Evolutionary conservation across 2,329 filamentous ascomycete species (phyloP), one percentile per base, ranked within the genome.

Genomic region (Talaromyces piceae): DNA sequence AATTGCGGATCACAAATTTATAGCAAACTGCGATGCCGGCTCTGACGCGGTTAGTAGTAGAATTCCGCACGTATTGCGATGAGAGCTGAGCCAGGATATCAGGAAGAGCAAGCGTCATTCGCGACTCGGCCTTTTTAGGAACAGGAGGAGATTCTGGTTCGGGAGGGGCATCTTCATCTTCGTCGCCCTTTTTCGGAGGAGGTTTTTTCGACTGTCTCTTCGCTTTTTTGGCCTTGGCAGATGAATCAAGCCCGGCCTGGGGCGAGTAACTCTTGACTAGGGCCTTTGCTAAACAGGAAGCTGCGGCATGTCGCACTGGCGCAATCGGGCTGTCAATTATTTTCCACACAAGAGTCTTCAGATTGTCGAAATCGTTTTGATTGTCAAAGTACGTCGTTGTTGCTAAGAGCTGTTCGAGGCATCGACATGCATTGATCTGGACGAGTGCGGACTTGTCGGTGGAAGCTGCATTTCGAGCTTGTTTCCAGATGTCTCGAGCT

Each of bases 401-500:
- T 51, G 80, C 83, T 20, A 87, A 73, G 45, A 97, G 73, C 50
- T 83, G 77, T 63, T 87, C 85, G 56, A 98, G 72, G 64, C 88
- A 94, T 57, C 83, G 83, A 62, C 87, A 94, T 7, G 88, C 87
- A 51, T 83, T 81, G 13, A 86, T 79, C 65, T 95, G 82, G 6
- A 91, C 90, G 28, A 95, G 77, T 2, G 83, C 77, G 3, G 89
- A 87, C 69, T 93, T 97, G 68, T 98, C 94, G 54, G 77, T 78
- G 0, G 83, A 78, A 25, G 86, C 86, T 59, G 86, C 79, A 67
- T 78, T 88, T 56, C 93, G 83, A 23, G 84, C 86, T 66, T 91
- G 87, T 69, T 96, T 98, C 89, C 90, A 97, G 13, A 94, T 81
- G 66, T 96, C 91, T 62, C 90, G 83, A n/a, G 87, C 87, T 31